Percentiles rank a stretch among this genome's conserved stretches.
phyloP scores from a whole-genome alignment of 139 green algal species.

The Chlamydomonas applanata region DNA sequence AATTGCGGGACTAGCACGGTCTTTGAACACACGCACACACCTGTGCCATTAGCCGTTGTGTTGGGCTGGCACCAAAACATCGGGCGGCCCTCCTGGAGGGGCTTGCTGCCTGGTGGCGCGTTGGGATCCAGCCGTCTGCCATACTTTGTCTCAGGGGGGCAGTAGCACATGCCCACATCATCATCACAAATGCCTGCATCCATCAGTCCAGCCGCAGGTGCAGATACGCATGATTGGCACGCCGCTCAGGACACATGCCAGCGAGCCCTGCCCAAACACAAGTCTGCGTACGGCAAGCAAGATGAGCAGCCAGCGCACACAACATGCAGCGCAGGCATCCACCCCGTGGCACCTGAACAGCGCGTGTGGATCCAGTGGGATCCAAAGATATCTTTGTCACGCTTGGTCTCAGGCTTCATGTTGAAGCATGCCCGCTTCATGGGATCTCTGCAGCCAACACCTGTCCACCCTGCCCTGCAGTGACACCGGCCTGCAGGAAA shows the following conservation, averaged over 20 bases:
- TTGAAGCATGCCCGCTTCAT: slow-evolving; percentile 47
- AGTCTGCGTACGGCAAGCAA: too few relatives aligned
- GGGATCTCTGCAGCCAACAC: slow-evolving; percentile 37
- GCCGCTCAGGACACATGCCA: too few relatives aligned
- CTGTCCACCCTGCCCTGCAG: slow-evolving; percentile 38
- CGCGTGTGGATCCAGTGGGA: slow-evolving; percentile 28
- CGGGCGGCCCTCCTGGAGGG: neutral
- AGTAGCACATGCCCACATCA: slow-evolving; percentile 54
- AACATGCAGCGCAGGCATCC: too few relatives aligned
- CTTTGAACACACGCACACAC: too few relatives aligned
- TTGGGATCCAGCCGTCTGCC: slow-evolving; percentile 11
- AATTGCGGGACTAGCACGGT: too few relatives aligned
- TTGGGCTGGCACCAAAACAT: slow-evolving; percentile 8
- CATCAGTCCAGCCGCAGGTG: too few relatives aligned
- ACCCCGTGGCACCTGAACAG: slow-evolving; percentile 15
- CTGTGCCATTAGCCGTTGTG: too few relatives aligned
- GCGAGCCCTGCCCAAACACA: neutral
- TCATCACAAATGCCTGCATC: slow-evolving; percentile 56
- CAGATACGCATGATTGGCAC: too few relatives aligned
- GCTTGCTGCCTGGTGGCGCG: slow-evolving; percentile 5
- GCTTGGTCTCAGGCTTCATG: slow-evolving; percentile 46
- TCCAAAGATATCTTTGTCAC: slow-evolving; percentile 24
- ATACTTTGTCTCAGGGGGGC: slow-evolving; percentile 43
- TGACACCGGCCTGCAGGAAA: too few relatives aligned
- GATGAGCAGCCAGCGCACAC: too few relatives aligned